Percentiles rank a stretch among this genome's conserved stretches.
These are phyloP conservation scores for Erysimum cheiri DNA, from an alignment of 441 rosid species.

Conservation along the genomic window DNA sequence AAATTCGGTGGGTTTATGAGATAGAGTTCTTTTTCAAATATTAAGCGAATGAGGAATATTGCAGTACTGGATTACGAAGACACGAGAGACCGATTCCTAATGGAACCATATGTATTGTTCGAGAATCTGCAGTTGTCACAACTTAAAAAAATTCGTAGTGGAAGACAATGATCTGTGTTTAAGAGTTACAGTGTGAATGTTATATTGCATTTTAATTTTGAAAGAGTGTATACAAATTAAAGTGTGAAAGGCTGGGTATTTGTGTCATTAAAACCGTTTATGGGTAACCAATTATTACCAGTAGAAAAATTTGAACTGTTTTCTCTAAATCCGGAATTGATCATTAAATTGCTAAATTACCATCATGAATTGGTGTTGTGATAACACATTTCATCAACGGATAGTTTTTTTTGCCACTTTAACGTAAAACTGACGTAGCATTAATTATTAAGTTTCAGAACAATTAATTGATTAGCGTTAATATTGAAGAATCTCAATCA, in stretches of 20 bases:
- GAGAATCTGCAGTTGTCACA: slow-evolving; percentile 28
- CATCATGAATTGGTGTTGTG: neutral
- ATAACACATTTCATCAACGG: neutral
- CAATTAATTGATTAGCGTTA: neutral
- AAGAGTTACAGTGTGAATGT: slow-evolving; percentile 1
- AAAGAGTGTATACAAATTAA: neutral
- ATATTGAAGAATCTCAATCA: slow-evolving; percentile 8
- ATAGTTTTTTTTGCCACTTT: neutral
- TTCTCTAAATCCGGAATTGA: neutral
- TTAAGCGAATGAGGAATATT: slow-evolving; percentile 34
- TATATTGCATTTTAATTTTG: neutral
- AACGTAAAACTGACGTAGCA: slow-evolving; percentile 25
- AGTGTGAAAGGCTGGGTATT: neutral
- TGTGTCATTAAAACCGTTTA: neutral
- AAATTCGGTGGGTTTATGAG: slow-evolving; percentile 5
- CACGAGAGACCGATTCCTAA: slow-evolving; percentile 17
- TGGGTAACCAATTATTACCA: neutral
- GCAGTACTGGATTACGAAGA: slow-evolving; percentile 29
- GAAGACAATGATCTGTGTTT: slow-evolving; percentile 1
- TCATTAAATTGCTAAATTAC: neutral
- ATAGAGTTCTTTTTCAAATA: slow-evolving; percentile 28
- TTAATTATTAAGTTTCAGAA: neutral
- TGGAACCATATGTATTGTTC: slow-evolving; percentile 13
- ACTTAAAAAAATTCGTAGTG: neutral
- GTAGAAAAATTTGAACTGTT: neutral